Evolutionary conservation across 257 asterid species (phyloP), one percentile per base, ranked within the genome.

Genomic region (Pogostemon cablin): DNA sequence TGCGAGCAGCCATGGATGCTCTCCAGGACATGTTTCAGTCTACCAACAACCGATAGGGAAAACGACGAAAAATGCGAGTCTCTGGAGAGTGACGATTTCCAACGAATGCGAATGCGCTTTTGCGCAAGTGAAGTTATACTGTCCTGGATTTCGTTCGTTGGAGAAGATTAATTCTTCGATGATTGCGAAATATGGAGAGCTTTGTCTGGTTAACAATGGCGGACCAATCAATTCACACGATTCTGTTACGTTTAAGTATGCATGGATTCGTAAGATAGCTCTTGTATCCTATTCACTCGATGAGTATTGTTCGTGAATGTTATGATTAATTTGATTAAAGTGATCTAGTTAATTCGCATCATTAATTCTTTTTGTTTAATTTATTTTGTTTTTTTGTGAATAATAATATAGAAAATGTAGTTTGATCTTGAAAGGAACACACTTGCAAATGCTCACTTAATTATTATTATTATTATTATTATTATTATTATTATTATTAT

Each of bases 181-280:
- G 9, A 32, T 69, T 69, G 42, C 57, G 0, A 69, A 25, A 66
- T 69, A 56, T 25, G 46, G 39, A 41, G 34, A 57, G 11, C 43
- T 69, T 2, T 69, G 74, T 42, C 65, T 69, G n/a, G 35, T 69
- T 35, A 56, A 69, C 58, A 53, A 46, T 46, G 74, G 74, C 6
- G 47, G 6, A 37, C 44, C 65, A 0, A 55, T 69, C 17, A 6
- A 10, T 34, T 54, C 74, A 2, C 37, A 35, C 0, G 25, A 15
- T 0, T 52, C 59, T 3, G 9, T 68, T 42, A 9, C 7, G 3
- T 38, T 68, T 39, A 17, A n/a, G 0, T 54, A 68, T 54, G 41
- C 52, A 8, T 53, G 64, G 64, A 20, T 3, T 40, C 65, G 5
- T 7, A 10, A 17, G 58, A 10, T 69, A 3, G 0, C 38, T 35